Evolutionary conservation across 73 alveolate species (phyloP).

Genomic region (Stentor roeselii): DNA sequence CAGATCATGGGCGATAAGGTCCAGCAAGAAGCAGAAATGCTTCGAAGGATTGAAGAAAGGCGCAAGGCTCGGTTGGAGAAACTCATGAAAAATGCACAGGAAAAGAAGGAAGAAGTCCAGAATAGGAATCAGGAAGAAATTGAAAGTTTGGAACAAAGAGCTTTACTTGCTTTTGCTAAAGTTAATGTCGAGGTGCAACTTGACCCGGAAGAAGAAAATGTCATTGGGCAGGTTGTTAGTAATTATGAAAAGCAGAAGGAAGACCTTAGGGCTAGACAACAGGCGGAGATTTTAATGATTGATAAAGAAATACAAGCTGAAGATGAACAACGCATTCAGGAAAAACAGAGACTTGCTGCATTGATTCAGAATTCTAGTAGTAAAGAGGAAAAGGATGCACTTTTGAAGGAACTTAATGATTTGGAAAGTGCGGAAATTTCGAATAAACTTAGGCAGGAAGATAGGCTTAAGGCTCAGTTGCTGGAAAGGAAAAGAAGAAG

Average conservation of each 20-base stretch:
- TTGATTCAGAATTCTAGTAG: not conserved
- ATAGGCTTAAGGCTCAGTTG: not conserved
- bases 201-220: not conserved
- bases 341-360: conserved; percentile 10
- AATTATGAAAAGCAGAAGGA: not conserved
- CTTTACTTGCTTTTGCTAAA: not conserved
- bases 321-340: not conserved
- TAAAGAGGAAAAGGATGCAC: not conserved
- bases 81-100: not conserved
- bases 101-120: not conserved
- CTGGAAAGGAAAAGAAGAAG: conserved; percentile 16
- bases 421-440: not conserved
- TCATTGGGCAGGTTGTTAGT: not conserved
- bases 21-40: not conserved
- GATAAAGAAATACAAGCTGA: not conserved
- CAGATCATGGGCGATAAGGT: not conserved
- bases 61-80: not conserved
- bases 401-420: not conserved
- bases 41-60: conserved; percentile 16
- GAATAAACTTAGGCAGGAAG: not conserved
- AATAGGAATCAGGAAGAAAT: conserved; percentile 20
- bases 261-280: not conserved
- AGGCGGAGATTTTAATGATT: not conserved
- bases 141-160: not conserved
- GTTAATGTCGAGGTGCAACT: not conserved